phyloP scores from a whole-genome alignment of 2,329 filamentous ascomycete genomes.

The Fusarium tuaranense region DNA sequence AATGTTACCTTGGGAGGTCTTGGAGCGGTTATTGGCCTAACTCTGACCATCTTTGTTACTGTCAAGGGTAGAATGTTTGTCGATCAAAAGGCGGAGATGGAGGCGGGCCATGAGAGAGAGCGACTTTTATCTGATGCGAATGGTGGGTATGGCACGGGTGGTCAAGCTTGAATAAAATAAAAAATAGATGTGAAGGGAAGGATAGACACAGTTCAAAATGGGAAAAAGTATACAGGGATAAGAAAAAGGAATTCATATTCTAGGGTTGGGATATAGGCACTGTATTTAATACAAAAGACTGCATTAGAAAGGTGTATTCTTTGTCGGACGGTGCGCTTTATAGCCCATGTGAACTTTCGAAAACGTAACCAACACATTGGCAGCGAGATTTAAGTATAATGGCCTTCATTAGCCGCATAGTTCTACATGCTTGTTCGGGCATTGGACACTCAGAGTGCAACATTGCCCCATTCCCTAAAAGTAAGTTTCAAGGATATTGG shows the following conservation, averaged over 20 bases:
- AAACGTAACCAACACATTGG: not conserved
- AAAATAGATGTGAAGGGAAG: not conserved
- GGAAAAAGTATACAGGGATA: not conserved
- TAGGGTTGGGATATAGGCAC: not conserved
- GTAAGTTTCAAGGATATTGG: not conserved
- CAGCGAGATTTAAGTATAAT: not conserved
- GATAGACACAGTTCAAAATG: not conserved
- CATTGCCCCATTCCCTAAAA: not conserved
- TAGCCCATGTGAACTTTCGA: not conserved
- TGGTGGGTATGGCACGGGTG: conserved; percentile 13
- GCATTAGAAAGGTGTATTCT: not conserved
- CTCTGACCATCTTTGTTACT: conserved; percentile 16
- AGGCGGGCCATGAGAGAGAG: conserved; percentile 24
- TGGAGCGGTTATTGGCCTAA: conserved; percentile 9
- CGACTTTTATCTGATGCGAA: conserved; percentile 21
- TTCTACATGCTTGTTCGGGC: not conserved
- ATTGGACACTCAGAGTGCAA: not conserved
- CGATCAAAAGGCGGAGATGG: conserved; percentile 29
- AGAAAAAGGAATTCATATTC: not conserved
- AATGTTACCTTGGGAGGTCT: conserved; percentile 12
- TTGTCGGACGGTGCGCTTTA: not conserved
- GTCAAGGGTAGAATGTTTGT: conserved; percentile 24
- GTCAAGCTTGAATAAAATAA: not conserved
- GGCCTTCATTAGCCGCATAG: not conserved
- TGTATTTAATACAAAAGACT: not conserved